Conservation (phyloP, 2,329 filamentous ascomycete genomes). For the Grosmannia serpens region DNA sequence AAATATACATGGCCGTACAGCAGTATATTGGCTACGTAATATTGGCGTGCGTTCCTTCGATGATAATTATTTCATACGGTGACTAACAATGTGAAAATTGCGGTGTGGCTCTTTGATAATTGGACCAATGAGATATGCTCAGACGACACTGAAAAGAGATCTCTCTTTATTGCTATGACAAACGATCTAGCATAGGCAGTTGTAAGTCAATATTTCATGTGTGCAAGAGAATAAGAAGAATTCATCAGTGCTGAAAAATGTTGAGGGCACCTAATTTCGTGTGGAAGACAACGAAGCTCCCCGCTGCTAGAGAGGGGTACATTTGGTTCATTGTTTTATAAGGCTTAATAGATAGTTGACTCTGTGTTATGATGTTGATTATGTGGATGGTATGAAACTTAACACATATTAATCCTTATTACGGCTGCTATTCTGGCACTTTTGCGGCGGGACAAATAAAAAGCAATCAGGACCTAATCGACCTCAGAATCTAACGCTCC, state of each 20-base stretch:
- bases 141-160: conserved; percentile 16
- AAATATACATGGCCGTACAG: conserved; percentile 21
- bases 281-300: conserved; percentile 28
- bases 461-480: no score
- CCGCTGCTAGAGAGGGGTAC: conserved; percentile 24
- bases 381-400: no score
- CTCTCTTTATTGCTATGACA: conserved; percentile 14
- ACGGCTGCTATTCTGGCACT: no score
- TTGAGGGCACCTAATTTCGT: conserved; percentile 26
- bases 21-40: conserved; percentile 26
- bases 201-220: conserved; percentile 12
- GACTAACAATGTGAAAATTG: conserved; percentile 8
- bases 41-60: conserved; percentile 19
- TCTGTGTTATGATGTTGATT: no score
- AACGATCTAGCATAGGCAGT: conserved; percentile 18
- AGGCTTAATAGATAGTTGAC: conserved; percentile 22
- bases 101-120: conserved; percentile 25
- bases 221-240: neutral
- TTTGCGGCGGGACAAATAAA: no score
- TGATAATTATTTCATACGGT: neutral
- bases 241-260: no score
- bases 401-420: no score
- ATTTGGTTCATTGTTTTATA: conserved; percentile 23
- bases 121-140: conserved; percentile 18
- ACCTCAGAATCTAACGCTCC: no score